Conservation (phyloP, 1,139 yeast genomes). For the Yamadazyma trypodendri region DNA sequence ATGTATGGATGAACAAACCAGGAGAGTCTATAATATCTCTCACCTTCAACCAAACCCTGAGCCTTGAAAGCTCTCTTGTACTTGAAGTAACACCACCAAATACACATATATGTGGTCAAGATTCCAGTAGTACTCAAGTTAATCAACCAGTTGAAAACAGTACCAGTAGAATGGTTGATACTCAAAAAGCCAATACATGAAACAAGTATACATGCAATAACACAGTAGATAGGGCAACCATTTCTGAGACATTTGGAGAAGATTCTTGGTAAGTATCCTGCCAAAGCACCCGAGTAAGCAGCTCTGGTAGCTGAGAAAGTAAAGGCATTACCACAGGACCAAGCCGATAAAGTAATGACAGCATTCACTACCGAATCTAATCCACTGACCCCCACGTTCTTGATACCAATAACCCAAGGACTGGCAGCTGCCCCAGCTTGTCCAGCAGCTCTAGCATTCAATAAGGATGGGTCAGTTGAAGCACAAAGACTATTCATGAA, state of each 20-base stretch:
- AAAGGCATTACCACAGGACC: slow-evolving; percentile 42
- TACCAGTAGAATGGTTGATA: slow-evolving; percentile 24
- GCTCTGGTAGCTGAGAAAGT: slow-evolving; percentile 36
- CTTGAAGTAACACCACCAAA: slow-evolving; percentile 47
- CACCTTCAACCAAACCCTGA: slow-evolving; percentile 26
- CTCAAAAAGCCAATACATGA: slow-evolving; percentile 32
- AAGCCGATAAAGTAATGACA: slow-evolving; percentile 33
- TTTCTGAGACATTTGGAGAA: slow-evolving; percentile 32
- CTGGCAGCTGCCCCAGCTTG: slow-evolving; percentile 34
- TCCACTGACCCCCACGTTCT: slow-evolving; percentile 34
- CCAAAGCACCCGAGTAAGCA: slow-evolving; percentile 35
- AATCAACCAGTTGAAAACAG: slow-evolving; percentile 40
- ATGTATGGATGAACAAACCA: slow-evolving; percentile 30
- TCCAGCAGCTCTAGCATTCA: slow-evolving; percentile 24
- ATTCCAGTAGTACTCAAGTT: slow-evolving; percentile 51
- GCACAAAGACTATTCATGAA: slow-evolving; percentile 36
- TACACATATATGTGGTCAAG: slow-evolving; percentile 50
- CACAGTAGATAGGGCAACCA: slow-evolving; percentile 38
- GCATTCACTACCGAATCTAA: slow-evolving; percentile 37
- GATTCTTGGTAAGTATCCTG: slow-evolving; percentile 36
- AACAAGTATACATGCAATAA: slow-evolving; percentile 21
- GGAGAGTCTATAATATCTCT: slow-evolving; percentile 26
- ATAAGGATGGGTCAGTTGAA: slow-evolving; percentile 30
- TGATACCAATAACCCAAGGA: slow-evolving; percentile 43
- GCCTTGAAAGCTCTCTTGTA: slow-evolving; percentile 33